A percentile compares a stretch with the other conserved stretches of the same genome.
phyloP scores from a whole-genome alignment of 768 basidiomycete species.

The Trametes maxima region DNA sequence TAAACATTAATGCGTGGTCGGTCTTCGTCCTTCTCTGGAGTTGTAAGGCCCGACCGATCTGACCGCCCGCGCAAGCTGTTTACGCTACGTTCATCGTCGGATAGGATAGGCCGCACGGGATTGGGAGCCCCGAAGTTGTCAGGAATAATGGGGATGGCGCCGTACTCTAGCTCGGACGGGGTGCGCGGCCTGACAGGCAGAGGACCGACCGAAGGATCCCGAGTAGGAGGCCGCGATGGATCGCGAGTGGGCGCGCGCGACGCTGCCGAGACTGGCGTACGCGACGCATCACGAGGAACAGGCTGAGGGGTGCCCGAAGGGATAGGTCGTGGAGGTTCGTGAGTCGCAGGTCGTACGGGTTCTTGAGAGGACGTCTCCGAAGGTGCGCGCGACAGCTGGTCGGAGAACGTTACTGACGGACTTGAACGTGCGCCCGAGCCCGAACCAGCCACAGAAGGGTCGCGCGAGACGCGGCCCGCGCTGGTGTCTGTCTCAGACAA shows the following conservation, averaged over 20 bases:
- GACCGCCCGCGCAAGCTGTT: constrained; percentile 3
- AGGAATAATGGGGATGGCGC: constrained; percentile 27
- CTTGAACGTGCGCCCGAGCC: not conserved
- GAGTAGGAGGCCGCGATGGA: not conserved
- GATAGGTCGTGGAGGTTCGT: not conserved
- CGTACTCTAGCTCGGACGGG: constrained; percentile 33
- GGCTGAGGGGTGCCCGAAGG: not conserved
- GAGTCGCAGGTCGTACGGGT: constrained; percentile 3
- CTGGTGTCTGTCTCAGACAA: constrained; percentile 26
- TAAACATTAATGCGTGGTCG: constrained; percentile 17
- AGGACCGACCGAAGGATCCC: not conserved
- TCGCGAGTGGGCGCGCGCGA: constrained; percentile 1
- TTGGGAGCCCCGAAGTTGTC: constrained; percentile 17
- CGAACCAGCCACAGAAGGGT: constrained; percentile 1
- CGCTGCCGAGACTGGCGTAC: not conserved
- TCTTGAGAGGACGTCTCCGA: constrained; percentile 20
- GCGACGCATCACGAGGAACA: not conserved
- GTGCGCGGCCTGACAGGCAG: constrained; percentile 12
- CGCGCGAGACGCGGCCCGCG: not conserved
- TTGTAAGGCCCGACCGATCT: constrained; percentile 27
- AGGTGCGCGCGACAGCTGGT: constrained; percentile 7
- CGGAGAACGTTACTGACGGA: constrained; percentile 1
- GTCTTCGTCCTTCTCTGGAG: constrained; percentile 21
- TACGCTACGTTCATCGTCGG: constrained; percentile 22
- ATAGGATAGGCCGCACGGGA: constrained; percentile 4